These are phyloP conservation scores for Earliella scabrosa DNA, from an alignment of 1,284 basidiomycete species.

Conservation along the genomic window DNA sequence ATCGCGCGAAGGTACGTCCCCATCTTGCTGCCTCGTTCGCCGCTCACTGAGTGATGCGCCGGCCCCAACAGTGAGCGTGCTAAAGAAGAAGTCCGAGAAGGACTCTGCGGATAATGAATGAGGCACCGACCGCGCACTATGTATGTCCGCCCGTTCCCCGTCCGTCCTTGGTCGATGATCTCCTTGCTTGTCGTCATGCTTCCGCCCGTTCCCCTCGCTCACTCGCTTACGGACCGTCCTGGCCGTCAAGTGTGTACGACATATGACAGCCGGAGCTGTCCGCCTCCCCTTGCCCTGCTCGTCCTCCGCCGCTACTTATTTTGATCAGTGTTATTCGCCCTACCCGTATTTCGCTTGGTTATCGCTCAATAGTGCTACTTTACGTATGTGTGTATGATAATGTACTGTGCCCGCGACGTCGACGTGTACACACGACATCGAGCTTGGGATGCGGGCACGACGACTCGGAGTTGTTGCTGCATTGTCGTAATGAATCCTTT, in stretches of 20 bases:
- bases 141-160: too few relatives aligned
- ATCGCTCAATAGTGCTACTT: constrained; percentile 5
- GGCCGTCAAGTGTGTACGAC: neutral
- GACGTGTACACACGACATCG: too few relatives aligned
- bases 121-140: too few relatives aligned
- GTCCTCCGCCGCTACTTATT: constrained; percentile 17
- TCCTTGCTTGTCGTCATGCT: neutral
- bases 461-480: too few relatives aligned
- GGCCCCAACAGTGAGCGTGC: constrained; percentile 61
- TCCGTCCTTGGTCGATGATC: neutral
- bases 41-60: neutral
- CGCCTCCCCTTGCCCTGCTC: neutral
- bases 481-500: too few relatives aligned
- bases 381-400: constrained; percentile 23
- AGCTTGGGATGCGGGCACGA: too few relatives aligned
- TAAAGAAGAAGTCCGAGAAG: constrained; percentile 77
- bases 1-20: constrained; percentile 47
- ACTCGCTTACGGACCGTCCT: neutral
- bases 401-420: too few relatives aligned
- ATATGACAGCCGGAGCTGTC: neutral
- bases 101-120: constrained; percentile 60
- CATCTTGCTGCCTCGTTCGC: constrained; percentile 32
- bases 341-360: constrained; percentile 26
- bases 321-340: constrained; percentile 18
- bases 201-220: neutral